These are phyloP conservation scores for Rhodomyrtus tomentosa DNA, from an alignment of 345 rosid genomes.

Conservation along the genomic window DNA sequence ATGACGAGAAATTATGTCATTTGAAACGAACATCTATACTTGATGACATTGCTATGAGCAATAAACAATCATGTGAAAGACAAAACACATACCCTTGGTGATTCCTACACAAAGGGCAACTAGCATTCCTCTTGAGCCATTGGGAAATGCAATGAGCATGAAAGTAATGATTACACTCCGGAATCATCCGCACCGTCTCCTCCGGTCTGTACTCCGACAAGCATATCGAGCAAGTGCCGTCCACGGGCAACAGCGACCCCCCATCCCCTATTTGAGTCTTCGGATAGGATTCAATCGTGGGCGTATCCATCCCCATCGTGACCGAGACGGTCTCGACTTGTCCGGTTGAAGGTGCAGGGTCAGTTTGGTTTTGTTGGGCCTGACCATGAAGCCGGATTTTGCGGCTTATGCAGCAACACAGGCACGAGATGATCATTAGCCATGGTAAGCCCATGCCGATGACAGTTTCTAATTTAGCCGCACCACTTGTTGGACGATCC, in stretches of 20 bases:
- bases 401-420: background rate
- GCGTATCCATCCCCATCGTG: background rate
- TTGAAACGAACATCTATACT: background rate
- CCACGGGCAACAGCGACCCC: constrained; percentile 27
- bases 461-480: background rate
- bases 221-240: constrained; percentile 44
- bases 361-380: background rate
- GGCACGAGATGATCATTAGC: background rate
- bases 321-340: background rate
- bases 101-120: constrained; percentile 57
- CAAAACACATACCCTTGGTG: constrained; percentile 12
- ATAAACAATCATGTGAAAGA: background rate
- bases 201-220: constrained; percentile 40
- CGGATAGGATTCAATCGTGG: constrained; percentile 8
- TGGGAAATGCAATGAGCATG: constrained; percentile 48
- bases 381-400: background rate
- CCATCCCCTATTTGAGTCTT: constrained; percentile 31
- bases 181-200: constrained; percentile 43
- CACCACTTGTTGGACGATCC: background rate
- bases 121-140: constrained; percentile 44
- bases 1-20: no score
- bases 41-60: background rate
- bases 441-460: background rate
- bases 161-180: constrained; percentile 51
- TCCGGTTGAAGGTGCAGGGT: background rate